Evolutionary conservation across 2,329 filamentous ascomycete genomes (phyloP).

Genomic region (Pseudocercospora crystallina): DNA sequence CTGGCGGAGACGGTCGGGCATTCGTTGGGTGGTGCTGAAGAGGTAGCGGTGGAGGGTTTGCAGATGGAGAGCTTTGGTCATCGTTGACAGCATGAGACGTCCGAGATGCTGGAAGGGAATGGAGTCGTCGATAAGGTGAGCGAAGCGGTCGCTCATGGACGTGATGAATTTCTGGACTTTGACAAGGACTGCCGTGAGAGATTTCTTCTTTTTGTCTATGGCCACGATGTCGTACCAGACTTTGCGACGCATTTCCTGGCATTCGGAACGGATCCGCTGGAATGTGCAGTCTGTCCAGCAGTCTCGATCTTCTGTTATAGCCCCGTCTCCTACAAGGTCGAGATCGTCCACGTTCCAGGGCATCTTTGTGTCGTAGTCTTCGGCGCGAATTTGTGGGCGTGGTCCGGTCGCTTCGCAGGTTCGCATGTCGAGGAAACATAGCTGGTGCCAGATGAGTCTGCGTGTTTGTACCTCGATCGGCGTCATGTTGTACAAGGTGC

Average conservation of each 20-base stretch:
- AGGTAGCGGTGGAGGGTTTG: constrained; percentile 70
- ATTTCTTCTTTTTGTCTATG: constrained; percentile 61
- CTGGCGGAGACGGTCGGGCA: constrained; percentile 64
- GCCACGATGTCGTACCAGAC: constrained; percentile 69
- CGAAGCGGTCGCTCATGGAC: constrained; percentile 65
- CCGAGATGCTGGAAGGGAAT: constrained; percentile 64
- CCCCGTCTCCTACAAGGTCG: constrained; percentile 52
- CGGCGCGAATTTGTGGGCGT: constrained; percentile 66
- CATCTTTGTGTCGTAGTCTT: constrained; percentile 72
- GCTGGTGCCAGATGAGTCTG: constrained; percentile 72
- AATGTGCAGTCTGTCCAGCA: constrained; percentile 69
- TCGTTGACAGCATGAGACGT: constrained; percentile 63
- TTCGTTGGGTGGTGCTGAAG: constrained; percentile 43
- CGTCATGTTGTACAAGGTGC: constrained; percentile 63
- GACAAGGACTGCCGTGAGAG: constrained; percentile 62
- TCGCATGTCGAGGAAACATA: constrained; percentile 73
- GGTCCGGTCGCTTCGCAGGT: constrained; percentile 75
- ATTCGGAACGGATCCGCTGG: constrained; percentile 68
- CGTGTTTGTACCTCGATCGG: constrained; percentile 70
- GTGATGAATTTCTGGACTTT: constrained; percentile 69
- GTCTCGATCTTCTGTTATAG: constrained; percentile 48
- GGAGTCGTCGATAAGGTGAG: constrained; percentile 59
- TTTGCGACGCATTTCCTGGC: constrained; percentile 69
- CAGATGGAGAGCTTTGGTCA: constrained; percentile 63
- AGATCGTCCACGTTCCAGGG: constrained; percentile 70